phyloP scores from a whole-genome alignment of 139 green algal species.

The Coelastrella sp. region DNA sequence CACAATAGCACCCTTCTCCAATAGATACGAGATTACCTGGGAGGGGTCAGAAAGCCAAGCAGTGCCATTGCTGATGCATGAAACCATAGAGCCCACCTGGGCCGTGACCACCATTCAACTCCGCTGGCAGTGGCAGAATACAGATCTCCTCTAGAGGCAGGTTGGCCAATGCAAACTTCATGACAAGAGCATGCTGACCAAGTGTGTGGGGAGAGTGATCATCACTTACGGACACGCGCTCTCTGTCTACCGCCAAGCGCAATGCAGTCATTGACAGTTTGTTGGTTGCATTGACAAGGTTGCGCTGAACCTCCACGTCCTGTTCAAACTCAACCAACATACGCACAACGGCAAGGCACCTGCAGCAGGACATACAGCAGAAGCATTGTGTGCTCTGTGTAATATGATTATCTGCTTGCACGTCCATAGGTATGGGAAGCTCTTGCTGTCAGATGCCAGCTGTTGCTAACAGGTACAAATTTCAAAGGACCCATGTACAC shows the following conservation, averaged over 20 bases:
- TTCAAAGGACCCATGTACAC: no score
- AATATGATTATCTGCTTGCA: no score
- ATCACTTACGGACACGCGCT: background rate
- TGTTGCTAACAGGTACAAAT: no score
- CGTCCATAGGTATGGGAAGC: no score
- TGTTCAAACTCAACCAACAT: background rate
- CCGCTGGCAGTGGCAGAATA: no score
- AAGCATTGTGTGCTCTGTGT: background rate
- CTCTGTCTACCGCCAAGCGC: constrained; percentile 1
- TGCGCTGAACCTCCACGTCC: background rate
- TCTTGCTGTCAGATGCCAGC: no score
- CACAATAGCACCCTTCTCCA: background rate
- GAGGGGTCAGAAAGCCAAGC: background rate
- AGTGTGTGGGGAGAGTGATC: background rate
- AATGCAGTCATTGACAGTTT: background rate
- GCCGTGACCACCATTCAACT: no score
- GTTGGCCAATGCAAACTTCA: no score
- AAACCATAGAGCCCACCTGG: no score
- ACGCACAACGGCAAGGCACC: background rate
- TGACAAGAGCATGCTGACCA: no score
- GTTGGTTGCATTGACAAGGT: constrained; percentile 11
- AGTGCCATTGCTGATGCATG: background rate
- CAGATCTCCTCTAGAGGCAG: no score
- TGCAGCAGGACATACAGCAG: background rate
- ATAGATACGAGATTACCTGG: constrained; percentile 1